Percentiles rank a stretch among this genome's conserved stretches.
Conservation (phyloP, 2,329 filamentous ascomycete genomes). For the Microcera coccophila region DNA sequence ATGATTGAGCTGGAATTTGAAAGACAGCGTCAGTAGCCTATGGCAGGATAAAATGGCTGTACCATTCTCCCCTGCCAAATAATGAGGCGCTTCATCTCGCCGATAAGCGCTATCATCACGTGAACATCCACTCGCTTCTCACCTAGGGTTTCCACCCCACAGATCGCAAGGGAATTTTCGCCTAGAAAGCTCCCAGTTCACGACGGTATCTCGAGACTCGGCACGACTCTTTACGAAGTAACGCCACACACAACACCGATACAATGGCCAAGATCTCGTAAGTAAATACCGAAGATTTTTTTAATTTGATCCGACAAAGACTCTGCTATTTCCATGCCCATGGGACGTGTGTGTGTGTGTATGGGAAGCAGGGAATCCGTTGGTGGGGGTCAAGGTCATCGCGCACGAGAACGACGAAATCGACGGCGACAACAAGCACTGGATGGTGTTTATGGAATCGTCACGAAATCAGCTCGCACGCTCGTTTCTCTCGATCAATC, state of each 20-base stretch:
- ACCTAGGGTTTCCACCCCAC: constrained; percentile 41
- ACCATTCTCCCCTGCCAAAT: too few relatives aligned
- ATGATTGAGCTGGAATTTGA: too few relatives aligned
- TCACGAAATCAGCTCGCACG: neutral
- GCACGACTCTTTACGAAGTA: constrained; percentile 37
- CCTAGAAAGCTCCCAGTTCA: constrained; percentile 33
- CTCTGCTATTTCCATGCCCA: constrained; percentile 11
- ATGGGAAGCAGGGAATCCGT: constrained; percentile 8
- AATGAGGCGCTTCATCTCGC: too few relatives aligned
- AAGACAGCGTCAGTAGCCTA: too few relatives aligned
- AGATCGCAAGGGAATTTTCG: constrained; percentile 34
- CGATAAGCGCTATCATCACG: constrained; percentile 33
- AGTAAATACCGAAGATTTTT: too few relatives aligned
- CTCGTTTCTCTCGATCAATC: neutral
- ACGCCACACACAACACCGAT: constrained; percentile 44
- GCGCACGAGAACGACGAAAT: constrained; percentile 11
- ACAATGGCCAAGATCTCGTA: constrained; percentile 64
- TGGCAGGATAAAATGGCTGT: too few relatives aligned
- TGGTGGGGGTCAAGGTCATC: constrained; percentile 15
- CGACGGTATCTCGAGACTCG: constrained; percentile 37
- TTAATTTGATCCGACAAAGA: constrained; percentile 6
- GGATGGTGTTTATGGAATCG: neutral
- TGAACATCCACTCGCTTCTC: constrained; percentile 28
- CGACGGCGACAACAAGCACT: neutral
- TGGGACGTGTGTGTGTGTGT: constrained; percentile 6